phyloP scores from a whole-genome alignment of 805 yeast species.

The Jamesozyma gamospora region DNA sequence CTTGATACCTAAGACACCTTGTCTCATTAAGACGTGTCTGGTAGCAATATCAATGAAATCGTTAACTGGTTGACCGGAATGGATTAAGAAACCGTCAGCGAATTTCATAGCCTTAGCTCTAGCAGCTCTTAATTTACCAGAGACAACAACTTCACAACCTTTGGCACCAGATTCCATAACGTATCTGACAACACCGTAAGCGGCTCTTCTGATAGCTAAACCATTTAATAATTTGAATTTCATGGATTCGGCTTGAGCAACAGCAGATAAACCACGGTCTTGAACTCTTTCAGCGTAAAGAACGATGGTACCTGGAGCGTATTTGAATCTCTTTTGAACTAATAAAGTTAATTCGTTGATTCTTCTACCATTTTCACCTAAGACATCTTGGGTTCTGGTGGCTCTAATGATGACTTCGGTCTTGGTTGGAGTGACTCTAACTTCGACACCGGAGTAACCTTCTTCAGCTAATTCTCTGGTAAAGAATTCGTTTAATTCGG shows the following conservation, averaged over 20 bases:
- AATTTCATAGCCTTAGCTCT: conserved; percentile 99
- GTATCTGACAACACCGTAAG: conserved; percentile 99
- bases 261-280: conserved; percentile 99
- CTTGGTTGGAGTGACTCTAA: conserved; percentile 95
- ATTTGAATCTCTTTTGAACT: conserved; percentile 97
- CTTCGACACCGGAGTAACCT: conserved; percentile 99
- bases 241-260: conserved; percentile 98
- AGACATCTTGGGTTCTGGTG: conserved; percentile 95
- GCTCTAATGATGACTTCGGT: conserved; percentile 98
- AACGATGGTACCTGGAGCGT: conserved; percentile 84
- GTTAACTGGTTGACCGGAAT: conserved; percentile 99
- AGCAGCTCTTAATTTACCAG: conserved; percentile 99
- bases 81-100: conserved; percentile 99
- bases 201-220: conserved; percentile 99
- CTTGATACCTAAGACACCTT: conserved; percentile 99
- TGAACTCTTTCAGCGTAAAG: conserved; percentile 98
- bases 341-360: conserved; percentile 96
- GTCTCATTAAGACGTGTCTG: conserved; percentile 99
- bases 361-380: conserved; percentile 99
- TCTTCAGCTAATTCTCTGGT: conserved; percentile 99
- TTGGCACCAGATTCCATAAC: conserved; percentile 99
- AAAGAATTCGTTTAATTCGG: conserved; percentile 99
- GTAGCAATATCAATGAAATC: conserved; percentile 98
- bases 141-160: conserved; percentile 99
- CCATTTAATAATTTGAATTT: conserved; percentile 97